Conservation (phyloP, 495 filamentous ascomycete species). For the Tuber borchii region DNA sequence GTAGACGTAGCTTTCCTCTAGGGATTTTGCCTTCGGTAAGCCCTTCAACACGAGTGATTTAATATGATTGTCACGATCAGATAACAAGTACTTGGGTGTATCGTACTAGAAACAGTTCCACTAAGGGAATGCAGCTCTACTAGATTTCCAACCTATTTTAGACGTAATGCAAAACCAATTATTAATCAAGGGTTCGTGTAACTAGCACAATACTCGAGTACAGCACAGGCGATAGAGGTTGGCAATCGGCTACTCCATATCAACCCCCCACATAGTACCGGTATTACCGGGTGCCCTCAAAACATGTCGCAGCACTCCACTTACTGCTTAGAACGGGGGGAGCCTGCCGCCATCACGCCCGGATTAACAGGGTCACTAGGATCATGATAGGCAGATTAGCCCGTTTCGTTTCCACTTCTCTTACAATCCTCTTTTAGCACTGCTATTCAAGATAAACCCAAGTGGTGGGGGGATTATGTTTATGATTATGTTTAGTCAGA, state of each 20-base stretch:
- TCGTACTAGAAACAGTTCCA: background rate
- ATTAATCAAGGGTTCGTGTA: background rate
- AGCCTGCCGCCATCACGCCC: background rate
- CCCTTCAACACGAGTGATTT: background rate
- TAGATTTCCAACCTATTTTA: background rate
- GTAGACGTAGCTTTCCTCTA: background rate
- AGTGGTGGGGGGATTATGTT: background rate
- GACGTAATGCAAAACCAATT: background rate
- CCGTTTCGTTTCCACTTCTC: background rate
- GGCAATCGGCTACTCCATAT: background rate
- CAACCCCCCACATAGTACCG: background rate
- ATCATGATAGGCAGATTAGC: background rate
- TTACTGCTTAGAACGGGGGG: background rate
- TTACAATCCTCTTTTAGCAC: background rate
- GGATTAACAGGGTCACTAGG: background rate
- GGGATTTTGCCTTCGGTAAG: background rate
- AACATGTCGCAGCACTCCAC: background rate
- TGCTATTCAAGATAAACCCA: background rate
- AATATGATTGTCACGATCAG: background rate
- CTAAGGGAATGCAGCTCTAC: background rate
- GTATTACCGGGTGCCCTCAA: background rate
- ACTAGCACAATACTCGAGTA: no score
- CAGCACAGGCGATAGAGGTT: background rate
- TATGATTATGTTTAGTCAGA: background rate
- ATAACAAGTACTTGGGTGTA: background rate